A percentile compares a stretch with the other conserved stretches of the same genome.
Evolutionary conservation across 495 filamentous ascomycete species (phyloP).

Genomic region (Annulohypoxylon stygium): DNA sequence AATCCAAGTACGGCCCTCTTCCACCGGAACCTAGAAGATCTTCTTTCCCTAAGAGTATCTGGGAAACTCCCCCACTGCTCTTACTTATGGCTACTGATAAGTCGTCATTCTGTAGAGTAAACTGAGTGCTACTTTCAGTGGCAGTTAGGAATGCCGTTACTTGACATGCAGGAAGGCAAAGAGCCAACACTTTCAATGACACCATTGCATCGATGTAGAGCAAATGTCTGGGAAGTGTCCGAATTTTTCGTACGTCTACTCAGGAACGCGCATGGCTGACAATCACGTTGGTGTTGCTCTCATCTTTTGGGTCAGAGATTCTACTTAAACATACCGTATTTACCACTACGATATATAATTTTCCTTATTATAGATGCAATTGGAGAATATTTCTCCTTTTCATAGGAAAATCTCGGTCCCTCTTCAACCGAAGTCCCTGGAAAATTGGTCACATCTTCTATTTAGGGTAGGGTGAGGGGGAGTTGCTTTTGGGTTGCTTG

Average conservation of each 20-base stretch:
- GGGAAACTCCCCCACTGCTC: constrained; percentile 56
- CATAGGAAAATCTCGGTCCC: constrained; percentile 20
- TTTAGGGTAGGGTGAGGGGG: constrained; percentile 26
- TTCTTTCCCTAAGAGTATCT: constrained; percentile 62
- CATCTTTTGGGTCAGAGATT: not conserved
- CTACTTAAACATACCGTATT: not conserved
- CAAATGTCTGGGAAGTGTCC: not conserved
- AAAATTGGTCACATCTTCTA: constrained; percentile 16
- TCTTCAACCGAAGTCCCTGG: constrained; percentile 30
- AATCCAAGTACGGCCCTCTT: constrained; percentile 68
- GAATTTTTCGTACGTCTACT: not conserved
- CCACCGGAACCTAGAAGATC: constrained; percentile 65
- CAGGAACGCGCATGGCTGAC: not conserved
- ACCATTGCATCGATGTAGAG: constrained; percentile 22
- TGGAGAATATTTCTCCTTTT: not conserved
- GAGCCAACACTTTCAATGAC: constrained; percentile 25
- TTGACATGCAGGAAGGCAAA: constrained; percentile 26
- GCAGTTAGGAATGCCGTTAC: constrained; percentile 46
- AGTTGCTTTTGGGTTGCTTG: constrained; percentile 8
- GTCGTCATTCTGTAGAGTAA: constrained; percentile 62
- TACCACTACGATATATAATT: not conserved
- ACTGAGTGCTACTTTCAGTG: constrained; percentile 46
- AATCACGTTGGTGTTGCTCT: not conserved
- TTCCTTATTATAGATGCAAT: not conserved
- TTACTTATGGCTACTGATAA: constrained; percentile 62